Conservation (phyloP, 2,329 filamentous ascomycete species). For the Pestalotiopsis sp. region DNA sequence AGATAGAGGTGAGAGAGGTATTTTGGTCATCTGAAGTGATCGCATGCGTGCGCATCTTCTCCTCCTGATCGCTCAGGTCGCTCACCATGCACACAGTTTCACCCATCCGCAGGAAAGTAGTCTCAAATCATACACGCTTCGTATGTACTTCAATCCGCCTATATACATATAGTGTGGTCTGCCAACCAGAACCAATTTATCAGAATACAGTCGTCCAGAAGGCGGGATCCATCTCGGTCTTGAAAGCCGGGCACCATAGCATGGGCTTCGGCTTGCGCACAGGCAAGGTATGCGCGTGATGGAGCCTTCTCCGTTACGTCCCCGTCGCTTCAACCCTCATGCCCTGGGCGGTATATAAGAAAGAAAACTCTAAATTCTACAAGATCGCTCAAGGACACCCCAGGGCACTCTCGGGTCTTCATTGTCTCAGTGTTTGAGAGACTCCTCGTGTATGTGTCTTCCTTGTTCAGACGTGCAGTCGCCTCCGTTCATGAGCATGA, state of each 20-base stretch:
- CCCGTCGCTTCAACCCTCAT: neutral
- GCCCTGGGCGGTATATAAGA: neutral
- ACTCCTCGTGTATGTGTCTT: neutral
- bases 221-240: slow-evolving; percentile 8
- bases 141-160: neutral
- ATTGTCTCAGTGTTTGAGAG: neutral
- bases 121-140: neutral
- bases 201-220: neutral
- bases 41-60: no score
- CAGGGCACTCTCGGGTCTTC: neutral
- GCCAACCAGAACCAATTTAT: neutral
- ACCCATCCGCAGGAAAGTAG: neutral
- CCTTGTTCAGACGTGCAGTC: neutral
- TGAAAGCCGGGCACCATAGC: no score
- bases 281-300: neutral
- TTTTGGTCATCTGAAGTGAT: no score
- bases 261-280: neutral
- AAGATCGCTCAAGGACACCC: neutral
- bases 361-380: slow-evolving; percentile 1
- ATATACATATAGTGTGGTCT: neutral
- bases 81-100: no score
- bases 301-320: slow-evolving; percentile 5
- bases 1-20: no score
- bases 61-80: no score
- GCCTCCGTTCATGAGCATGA: neutral